Conservation (phyloP, 163 green algal species). For the Chlamydomonas reinhardtii region DNA sequence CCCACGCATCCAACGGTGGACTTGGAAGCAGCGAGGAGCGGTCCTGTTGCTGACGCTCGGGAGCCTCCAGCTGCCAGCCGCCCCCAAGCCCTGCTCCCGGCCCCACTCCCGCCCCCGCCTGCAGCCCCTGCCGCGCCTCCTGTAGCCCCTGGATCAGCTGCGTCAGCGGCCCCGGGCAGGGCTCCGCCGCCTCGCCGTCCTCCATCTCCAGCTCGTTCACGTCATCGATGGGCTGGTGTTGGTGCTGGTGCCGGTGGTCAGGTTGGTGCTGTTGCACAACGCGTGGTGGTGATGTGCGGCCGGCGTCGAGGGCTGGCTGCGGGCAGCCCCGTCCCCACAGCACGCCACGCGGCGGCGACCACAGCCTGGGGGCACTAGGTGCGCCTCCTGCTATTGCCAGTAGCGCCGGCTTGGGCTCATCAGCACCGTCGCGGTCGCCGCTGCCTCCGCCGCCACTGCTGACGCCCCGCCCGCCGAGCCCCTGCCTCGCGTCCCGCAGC, state of each 20-base stretch:
- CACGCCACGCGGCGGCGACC: too few relatives aligned
- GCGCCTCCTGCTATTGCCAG: too few relatives aligned
- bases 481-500: conserved; percentile 9
- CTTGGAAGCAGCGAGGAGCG: too few relatives aligned
- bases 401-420: too few relatives aligned
- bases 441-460: not conserved
- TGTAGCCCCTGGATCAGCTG: conserved; percentile 15
- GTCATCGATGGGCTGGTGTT: not conserved
- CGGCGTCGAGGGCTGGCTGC: too few relatives aligned
- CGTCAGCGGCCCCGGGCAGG: conserved; percentile 13
- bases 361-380: too few relatives aligned
- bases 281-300: too few relatives aligned
- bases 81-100: not conserved
- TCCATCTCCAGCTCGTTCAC: not conserved
- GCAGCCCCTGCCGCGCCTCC: conserved; percentile 17
- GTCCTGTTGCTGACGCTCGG: not conserved
- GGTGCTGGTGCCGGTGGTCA: too few relatives aligned
- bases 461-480: not conserved
- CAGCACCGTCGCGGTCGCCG: too few relatives aligned
- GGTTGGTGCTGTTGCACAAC: too few relatives aligned
- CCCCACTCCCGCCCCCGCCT: too few relatives aligned
- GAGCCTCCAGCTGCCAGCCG: not conserved
- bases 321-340: too few relatives aligned
- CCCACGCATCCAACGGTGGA: not conserved
- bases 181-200: not conserved